Evolutionary conservation across 2,329 filamentous ascomycete species (phyloP).

Genomic region (Aspergillus fructus): DNA sequence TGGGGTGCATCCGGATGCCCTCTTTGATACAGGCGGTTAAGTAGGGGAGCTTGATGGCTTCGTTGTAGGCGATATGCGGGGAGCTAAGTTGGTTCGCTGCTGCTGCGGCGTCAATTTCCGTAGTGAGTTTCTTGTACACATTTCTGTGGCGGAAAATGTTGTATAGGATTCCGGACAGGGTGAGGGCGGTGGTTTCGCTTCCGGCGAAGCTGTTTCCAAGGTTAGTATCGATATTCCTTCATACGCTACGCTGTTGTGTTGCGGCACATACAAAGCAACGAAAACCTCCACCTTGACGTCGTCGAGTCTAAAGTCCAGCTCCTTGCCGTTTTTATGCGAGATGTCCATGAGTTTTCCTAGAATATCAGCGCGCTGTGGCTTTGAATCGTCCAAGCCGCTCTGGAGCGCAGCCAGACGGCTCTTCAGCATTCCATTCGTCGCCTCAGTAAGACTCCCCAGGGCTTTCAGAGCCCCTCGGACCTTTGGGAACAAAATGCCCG

Average conservation of each 20-base stretch:
- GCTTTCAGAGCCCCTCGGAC: constrained; percentile 27
- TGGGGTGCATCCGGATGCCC: constrained; percentile 45
- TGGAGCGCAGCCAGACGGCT: constrained; percentile 16
- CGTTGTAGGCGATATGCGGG: constrained; percentile 14
- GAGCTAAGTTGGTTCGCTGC: background rate
- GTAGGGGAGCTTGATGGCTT: constrained; percentile 42
- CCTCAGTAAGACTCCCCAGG: constrained; percentile 24
- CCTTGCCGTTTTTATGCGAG: constrained; percentile 26
- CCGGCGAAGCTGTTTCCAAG: constrained; percentile 28
- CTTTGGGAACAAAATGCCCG: constrained; percentile 22
- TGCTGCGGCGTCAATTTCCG: constrained; percentile 9
- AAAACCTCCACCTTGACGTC: constrained; percentile 31
- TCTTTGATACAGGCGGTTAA: constrained; percentile 54
- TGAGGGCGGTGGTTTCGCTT: constrained; percentile 36
- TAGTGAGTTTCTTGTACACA: constrained; percentile 16
- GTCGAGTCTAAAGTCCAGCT: constrained; percentile 29
- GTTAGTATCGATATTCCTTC: too few species aligned
- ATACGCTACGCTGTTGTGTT: too few species aligned
- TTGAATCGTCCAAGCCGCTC: constrained; percentile 2
- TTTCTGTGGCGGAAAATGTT: constrained; percentile 35
- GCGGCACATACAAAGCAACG: constrained; percentile 27
- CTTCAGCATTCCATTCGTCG: constrained; percentile 26
- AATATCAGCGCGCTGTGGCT: constrained; percentile 26
- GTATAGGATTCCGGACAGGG: constrained; percentile 36
- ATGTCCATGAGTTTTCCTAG: constrained; percentile 31